Evolutionary conservation across 1,139 yeast genomes (phyloP), one percentile per base, ranked within the genome.

Genomic region (Yamadazyma siamensis): DNA sequence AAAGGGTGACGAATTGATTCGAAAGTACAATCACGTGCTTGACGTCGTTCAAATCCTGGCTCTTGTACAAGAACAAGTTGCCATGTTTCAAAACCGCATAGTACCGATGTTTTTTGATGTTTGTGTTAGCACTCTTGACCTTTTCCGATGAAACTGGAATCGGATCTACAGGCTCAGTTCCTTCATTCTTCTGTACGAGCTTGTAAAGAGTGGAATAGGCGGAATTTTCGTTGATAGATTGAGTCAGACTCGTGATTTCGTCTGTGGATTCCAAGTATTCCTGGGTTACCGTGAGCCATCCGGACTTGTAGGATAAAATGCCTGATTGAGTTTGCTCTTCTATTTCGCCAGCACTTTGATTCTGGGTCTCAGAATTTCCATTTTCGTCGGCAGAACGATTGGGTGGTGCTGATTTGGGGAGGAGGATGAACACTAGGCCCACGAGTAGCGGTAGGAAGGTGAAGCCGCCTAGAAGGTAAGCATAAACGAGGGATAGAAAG

Each of bases 271-370:
- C 75, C 27, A 79, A 64, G 47, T 82, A 86, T 44, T 84, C 91
- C 38, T 78, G 78, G 0, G 96, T 85, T 7, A 88, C 87, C 3
- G 83, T 77, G 4, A 89, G 58, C 94, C 95, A 87, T 2, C 95
- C 96, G 9, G 77, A 59, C 49, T 75, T 78, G 44, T 66, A 74
- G 0, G 87, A 72, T 21, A 78, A 77, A 5, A 83, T 74, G 3
- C 94, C 94, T 2, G 75, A 56, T 16, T 69, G 67, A 26, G 62
- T 59, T 12, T 59, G 56, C 42, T 84, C 89, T 38, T 81, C 80
- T 6, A 80, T 44, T 37, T 75, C 77, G 0, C 85, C 84, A 2
- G 81, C 77, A 39, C 71, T 76, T 29, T 81, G 54, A 8, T 47
- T 44, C 10, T 7, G 20, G 20, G 10, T 18, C 7, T 18, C 10